These are phyloP conservation scores for Fusarium odoratissimum DNA, from an alignment of 2,329 filamentous ascomycete genomes.

Conservation along the genomic window DNA sequence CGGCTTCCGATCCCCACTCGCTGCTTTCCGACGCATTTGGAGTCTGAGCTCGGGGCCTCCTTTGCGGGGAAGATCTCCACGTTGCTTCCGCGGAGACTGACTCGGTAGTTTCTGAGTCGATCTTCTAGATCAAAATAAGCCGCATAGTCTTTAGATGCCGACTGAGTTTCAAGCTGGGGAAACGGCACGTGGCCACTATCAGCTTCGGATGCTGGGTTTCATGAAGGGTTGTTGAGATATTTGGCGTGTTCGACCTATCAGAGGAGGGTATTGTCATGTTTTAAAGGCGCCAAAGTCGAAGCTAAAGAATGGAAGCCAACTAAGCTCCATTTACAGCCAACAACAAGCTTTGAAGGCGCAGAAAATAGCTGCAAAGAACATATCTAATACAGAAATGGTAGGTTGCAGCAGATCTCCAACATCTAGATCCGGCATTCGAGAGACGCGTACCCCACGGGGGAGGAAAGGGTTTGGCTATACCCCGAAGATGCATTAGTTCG, in stretches of 20 bases:
- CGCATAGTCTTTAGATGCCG: neutral
- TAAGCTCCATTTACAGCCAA: neutral
- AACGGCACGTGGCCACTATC: neutral
- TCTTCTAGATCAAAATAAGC: neutral
- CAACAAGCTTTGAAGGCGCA: neutral
- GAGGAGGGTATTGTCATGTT: neutral
- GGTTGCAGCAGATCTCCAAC: neutral
- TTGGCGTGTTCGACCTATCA: neutral
- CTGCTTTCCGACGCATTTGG: neutral
- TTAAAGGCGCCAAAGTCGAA: neutral
- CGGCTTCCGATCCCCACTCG: constrained; percentile 18
- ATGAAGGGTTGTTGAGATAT: neutral
- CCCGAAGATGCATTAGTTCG: neutral
- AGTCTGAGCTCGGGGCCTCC: neutral
- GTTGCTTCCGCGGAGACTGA: constrained; percentile 1
- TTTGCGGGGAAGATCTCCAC: constrained; percentile 21
- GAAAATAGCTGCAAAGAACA: neutral
- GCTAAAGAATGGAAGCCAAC: neutral
- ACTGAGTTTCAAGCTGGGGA: neutral
- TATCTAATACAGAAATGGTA: neutral
- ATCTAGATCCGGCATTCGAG: neutral
- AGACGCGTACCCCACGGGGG: neutral
- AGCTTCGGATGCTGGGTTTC: neutral
- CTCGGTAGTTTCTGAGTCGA: constrained; percentile 2
- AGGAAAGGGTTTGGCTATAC: neutral